Percentiles rank a stretch among this genome's conserved stretches.
Conservation (phyloP, 2,329 filamentous ascomycete species). For the Paraphoma chrysanthemicola region DNA sequence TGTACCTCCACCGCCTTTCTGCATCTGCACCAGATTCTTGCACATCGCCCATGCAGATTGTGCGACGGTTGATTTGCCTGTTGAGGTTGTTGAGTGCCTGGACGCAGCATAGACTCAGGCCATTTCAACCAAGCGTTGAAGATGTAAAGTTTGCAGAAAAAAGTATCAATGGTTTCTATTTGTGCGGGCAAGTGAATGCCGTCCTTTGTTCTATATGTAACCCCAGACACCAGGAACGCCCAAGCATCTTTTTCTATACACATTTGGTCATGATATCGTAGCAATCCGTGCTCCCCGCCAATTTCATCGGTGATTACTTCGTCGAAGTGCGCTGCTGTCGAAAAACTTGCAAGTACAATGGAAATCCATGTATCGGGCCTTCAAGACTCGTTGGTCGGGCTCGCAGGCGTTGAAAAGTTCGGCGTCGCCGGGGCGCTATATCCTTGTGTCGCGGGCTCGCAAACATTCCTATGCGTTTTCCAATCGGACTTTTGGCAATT, state of each 20-base stretch:
- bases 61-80: no score
- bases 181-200: constrained; percentile 27
- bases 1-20: no score
- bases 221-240: constrained; percentile 14
- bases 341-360: no score
- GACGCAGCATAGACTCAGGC: no score
- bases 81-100: no score
- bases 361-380: background rate
- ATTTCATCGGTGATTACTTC: constrained; percentile 3
- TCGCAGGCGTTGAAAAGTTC: constrained; percentile 34
- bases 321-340: background rate
- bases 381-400: constrained; percentile 25
- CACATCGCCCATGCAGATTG: no score
- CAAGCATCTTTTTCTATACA: constrained; percentile 1
- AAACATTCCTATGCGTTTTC: constrained; percentile 58
- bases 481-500: constrained; percentile 61
- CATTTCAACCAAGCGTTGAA: no score
- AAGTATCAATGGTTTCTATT: constrained; percentile 6
- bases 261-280: constrained; percentile 5
- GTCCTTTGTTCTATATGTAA: constrained; percentile 21
- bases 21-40: no score
- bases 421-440: constrained; percentile 31
- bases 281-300: constrained; percentile 10
- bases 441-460: constrained; percentile 36
- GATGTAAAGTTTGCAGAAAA: background rate